Percentiles rank a stretch among this genome's conserved stretches.
Evolutionary conservation across 441 rosid genomes (phyloP).

Genomic region (Hypseocharis bilobata): DNA sequence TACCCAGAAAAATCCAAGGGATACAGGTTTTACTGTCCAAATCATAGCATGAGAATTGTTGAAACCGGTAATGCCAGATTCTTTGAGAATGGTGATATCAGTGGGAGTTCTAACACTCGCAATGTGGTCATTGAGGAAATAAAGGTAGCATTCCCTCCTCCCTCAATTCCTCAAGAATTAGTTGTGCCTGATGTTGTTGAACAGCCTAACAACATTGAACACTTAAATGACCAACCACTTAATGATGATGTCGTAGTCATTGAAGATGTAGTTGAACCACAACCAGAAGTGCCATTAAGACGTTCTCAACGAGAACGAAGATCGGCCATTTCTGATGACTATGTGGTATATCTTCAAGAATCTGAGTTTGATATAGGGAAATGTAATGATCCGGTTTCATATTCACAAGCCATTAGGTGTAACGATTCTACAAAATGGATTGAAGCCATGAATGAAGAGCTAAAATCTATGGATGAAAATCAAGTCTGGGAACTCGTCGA

Average conservation of each 20-base stretch:
- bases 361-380: not conserved
- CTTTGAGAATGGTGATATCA: not conserved
- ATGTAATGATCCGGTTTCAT: not conserved
- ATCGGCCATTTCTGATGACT: not conserved
- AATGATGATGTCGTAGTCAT: not conserved
- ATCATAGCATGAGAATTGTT: not conserved
- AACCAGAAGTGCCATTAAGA: not conserved
- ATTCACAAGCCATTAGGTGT: not conserved
- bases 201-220: not conserved
- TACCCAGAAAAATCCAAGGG: too few relatives aligned
- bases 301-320: not conserved
- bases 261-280: not conserved
- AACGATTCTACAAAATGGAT: not conserved
- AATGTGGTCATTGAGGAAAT: not conserved
- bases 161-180: not conserved
- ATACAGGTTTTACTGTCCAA: not conserved
- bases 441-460: not conserved
- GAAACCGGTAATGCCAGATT: not conserved
- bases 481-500: slow-evolving; percentile 1
- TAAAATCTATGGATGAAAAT: not conserved
- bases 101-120: not conserved
- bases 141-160: too few relatives aligned
- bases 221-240: not conserved
- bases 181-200: not conserved
- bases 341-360: not conserved